These are phyloP conservation scores for Penicillium sp. DNA, from an alignment of 2,329 filamentous ascomycete species.

Conservation along the genomic window DNA sequence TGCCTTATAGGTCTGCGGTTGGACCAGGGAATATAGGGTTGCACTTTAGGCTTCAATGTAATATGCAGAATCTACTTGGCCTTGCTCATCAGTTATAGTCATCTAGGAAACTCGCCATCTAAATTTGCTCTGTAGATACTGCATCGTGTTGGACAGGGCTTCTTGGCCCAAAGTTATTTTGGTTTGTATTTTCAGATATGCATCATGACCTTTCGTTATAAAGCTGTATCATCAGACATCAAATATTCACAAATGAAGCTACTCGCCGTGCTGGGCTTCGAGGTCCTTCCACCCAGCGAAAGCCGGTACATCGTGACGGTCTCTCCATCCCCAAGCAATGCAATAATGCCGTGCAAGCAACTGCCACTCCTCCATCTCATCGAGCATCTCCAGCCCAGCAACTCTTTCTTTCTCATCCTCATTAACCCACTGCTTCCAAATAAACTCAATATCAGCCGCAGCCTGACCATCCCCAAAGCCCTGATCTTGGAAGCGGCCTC, in stretches of 20 bases:
- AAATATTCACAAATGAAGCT: constrained; percentile 4
- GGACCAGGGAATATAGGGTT: not conserved
- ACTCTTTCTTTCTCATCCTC: constrained; percentile 74
- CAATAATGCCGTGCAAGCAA: constrained; percentile 86
- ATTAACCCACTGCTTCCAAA: constrained; percentile 75
- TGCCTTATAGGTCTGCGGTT: not conserved
- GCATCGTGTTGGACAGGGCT: not conserved
- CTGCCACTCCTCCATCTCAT: constrained; percentile 94
- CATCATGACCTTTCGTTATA: constrained; percentile 15
- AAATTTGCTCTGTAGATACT: not conserved
- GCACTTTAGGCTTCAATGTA: not conserved
- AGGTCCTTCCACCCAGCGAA: constrained; percentile 42
- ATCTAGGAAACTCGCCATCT: too few species aligned
- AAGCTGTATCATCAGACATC: constrained; percentile 13
- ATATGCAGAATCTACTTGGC: not conserved
- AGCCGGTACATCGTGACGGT: constrained; percentile 34
- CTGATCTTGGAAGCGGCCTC: constrained; percentile 61
- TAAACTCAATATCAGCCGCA: constrained; percentile 62
- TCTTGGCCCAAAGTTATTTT: not conserved
- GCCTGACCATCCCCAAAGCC: constrained; percentile 63
- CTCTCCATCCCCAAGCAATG: constrained; percentile 82
- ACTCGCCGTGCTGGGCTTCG: constrained; percentile 28
- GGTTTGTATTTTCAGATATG: not conserved
- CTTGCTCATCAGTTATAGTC: not conserved
- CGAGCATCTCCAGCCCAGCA: constrained; percentile 77